These are phyloP conservation scores for Phoma herbarum DNA, from an alignment of 2,329 filamentous ascomycete species.

Conservation along the genomic window DNA sequence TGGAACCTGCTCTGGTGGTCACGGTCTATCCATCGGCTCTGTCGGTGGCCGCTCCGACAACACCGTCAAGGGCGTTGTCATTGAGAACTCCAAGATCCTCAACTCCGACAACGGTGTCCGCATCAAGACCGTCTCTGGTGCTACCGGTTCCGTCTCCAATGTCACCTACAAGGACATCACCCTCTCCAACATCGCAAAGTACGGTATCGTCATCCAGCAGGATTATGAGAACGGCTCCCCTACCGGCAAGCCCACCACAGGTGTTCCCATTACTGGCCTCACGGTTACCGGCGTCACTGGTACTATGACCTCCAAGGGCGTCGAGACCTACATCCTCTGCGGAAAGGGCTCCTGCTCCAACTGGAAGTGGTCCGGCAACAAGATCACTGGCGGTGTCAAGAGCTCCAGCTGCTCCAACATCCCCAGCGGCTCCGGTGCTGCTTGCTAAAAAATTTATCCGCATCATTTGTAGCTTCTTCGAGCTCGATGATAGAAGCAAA, in stretches of 20 bases:
- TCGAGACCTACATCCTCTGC: slow-evolving; percentile 64
- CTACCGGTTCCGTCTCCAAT: slow-evolving; percentile 61
- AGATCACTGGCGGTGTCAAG: slow-evolving; percentile 50
- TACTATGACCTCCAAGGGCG: slow-evolving; percentile 41
- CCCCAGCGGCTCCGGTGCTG: slow-evolving; percentile 43
- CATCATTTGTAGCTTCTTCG: not conserved
- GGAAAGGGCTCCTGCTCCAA: slow-evolving; percentile 61
- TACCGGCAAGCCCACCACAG: slow-evolving; percentile 57
- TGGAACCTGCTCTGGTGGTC: slow-evolving; percentile 61
- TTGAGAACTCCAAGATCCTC: slow-evolving; percentile 58
- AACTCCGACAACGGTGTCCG: slow-evolving; percentile 66
- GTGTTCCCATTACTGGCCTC: slow-evolving; percentile 58
- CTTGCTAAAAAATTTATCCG: slow-evolving; percentile 37
- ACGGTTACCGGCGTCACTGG: slow-evolving; percentile 55
- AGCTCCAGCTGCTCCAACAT: slow-evolving; percentile 46
- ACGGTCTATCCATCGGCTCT: slow-evolving; percentile 67
- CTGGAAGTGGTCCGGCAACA: slow-evolving; percentile 64
- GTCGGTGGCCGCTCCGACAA: slow-evolving; percentile 67
- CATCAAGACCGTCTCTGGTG: slow-evolving; percentile 65
- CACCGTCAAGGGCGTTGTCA: slow-evolving; percentile 62
- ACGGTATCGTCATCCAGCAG: slow-evolving; percentile 63
- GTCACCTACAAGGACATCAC: slow-evolving; percentile 59
- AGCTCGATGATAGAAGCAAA: slow-evolving; percentile 9
- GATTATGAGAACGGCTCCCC: slow-evolving; percentile 61
- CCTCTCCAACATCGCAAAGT: slow-evolving; percentile 56